A percentile compares a stretch with the other conserved stretches of the same genome.
These are phyloP conservation scores for Fusarium begoniae DNA, from an alignment of 2,329 filamentous ascomycete genomes.

Conservation along the genomic window DNA sequence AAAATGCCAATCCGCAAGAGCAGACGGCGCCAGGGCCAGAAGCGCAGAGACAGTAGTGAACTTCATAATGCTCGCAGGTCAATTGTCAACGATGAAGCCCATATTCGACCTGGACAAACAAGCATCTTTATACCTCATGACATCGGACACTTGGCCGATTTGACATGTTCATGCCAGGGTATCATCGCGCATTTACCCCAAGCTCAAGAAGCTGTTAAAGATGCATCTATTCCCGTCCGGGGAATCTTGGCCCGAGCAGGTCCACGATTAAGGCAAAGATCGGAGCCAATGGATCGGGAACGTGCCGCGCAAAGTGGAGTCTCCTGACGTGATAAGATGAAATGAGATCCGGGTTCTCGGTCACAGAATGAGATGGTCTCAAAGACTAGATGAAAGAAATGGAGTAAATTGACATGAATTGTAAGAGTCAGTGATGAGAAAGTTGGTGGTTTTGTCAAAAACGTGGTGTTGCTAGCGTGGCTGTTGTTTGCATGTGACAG, in stretches of 20 bases:
- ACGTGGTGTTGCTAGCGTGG: not conserved
- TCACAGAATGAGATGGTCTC: slow-evolving; percentile 11
- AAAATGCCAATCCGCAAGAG: slow-evolving; percentile 45
- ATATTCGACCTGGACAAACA: not conserved
- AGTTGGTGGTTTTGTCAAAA: not conserved
- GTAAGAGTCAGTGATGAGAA: not conserved
- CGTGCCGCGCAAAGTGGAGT: slow-evolving; percentile 34
- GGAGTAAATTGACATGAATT: not conserved
- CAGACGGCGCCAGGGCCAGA: slow-evolving; percentile 42
- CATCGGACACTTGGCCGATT: not conserved
- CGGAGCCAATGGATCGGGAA: slow-evolving; percentile 45
- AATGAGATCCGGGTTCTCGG: slow-evolving; percentile 14
- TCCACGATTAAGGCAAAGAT: slow-evolving; percentile 3
- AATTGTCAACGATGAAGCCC: not conserved
- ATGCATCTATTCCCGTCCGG: slow-evolving; percentile 7
- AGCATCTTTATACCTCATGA: slow-evolving; percentile 16
- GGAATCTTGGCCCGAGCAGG: slow-evolving; percentile 25
- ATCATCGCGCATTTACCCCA: slow-evolving; percentile 15
- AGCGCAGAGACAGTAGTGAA: slow-evolving; percentile 41
- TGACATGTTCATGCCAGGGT: not conserved
- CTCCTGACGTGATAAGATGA: not conserved
- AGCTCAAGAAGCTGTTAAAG: not conserved
- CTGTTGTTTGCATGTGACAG: not conserved
- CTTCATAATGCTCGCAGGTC: slow-evolving; percentile 44
- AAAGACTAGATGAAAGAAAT: not conserved